These are phyloP conservation scores for Heliamphora exappendiculata DNA, from an alignment of 148 eudicot species.

Conservation along the genomic window DNA sequence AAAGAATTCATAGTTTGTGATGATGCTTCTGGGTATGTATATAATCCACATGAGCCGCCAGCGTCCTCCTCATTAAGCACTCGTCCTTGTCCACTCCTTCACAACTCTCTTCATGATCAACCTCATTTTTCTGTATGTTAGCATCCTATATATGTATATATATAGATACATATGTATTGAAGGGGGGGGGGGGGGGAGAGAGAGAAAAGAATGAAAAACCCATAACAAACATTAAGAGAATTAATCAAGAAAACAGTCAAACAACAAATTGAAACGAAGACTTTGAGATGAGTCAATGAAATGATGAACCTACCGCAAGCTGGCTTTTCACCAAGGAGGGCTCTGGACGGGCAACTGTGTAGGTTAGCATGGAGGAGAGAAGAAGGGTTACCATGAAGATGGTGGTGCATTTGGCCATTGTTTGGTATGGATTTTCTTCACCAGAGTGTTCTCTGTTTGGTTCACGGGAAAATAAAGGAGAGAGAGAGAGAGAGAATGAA, in stretches of 20 bases:
- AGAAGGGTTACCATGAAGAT: constrained; percentile 15
- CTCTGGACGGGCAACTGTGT: constrained; percentile 7
- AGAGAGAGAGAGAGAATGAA: neutral
- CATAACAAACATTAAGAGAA: no score
- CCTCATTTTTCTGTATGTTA: neutral
- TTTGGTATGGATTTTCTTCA: neutral
- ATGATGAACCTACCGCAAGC: neutral
- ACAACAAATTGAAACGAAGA: neutral
- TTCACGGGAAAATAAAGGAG: neutral
- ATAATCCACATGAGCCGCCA: constrained; percentile 15
- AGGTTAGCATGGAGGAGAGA: constrained; percentile 7
- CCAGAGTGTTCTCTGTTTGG: neutral
- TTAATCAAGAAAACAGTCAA: neutral
- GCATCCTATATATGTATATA: neutral
- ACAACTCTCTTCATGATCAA: constrained; percentile 1
- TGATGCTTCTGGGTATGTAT: constrained; percentile 12
- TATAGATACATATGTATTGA: neutral
- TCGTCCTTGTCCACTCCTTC: constrained; percentile 13
- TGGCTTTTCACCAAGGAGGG: constrained; percentile 5
- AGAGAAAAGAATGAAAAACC: no score
- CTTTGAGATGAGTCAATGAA: neutral
- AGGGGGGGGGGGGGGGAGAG: no score
- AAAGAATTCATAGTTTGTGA: neutral
- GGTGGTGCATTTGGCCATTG: constrained; percentile 15
- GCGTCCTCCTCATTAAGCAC: constrained; percentile 14